Base-by-base conservation (phyloP, 768 basidiomycete species). In the Suillus luteus region DNA sequence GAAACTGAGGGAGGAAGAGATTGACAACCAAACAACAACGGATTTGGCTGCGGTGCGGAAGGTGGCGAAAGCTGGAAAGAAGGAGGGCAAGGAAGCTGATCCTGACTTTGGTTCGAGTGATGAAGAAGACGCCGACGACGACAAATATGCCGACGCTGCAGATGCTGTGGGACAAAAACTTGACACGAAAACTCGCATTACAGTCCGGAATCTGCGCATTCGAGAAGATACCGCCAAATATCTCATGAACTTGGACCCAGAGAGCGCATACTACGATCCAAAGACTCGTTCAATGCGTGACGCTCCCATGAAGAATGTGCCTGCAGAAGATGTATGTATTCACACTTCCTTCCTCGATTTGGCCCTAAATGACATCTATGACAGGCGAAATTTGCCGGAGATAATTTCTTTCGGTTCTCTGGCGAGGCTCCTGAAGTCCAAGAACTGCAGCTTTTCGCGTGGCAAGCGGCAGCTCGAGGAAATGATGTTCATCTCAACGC, bases 201-300 rank as follows among this genome's bases (percentile, higher is more conserved):
- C 97, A 19, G 97, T 99, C 65, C 88, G 97, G 65, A 99, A 99
- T 78, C 81, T 99, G 71, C 92, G 97, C 80, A 99, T 99, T 69
- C 90, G 97, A 73, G 97, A 99, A 78, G 97, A 99, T 75, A 99
- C 96, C 1, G 97, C 97, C 11, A 99, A 99, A 75, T 99, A 99
- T 74, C 85, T 99, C 72, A 92, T 96, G 76, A 99, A 99, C 74
- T 76, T 99, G 75, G 95, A 99, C 76, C 91, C 91, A 1, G 90
- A 93, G 0, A 95, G 92, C 70, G 97, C 97, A 10, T 98, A 99
- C 80, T 99, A 99, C 73, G 97, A 99, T 73, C 97, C 97, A 55
- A 99, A 99, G 81, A 99, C 97, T 14, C 90, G 97, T 72, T 98
- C 96, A 8, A 99, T 99, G 97, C 91, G 97, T 77, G 97, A 99